A percentile compares a stretch with the other conserved stretches of the same genome.
Evolutionary conservation across 2,329 filamentous ascomycete species (phyloP).

Genomic region (Colletotrichum sp.): DNA sequence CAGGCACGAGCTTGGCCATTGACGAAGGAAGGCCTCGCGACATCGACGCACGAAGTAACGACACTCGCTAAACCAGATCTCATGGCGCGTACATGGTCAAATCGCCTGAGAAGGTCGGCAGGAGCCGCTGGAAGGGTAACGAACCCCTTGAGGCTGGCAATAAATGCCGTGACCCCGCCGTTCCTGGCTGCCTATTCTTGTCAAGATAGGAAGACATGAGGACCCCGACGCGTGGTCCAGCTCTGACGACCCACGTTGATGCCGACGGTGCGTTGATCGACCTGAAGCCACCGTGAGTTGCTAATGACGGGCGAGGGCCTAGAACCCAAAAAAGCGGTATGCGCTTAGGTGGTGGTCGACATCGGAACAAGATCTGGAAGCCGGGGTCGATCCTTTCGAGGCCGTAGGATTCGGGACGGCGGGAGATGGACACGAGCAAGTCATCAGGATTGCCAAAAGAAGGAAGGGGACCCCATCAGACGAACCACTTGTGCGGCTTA

Average conservation of each 20-base stretch:
- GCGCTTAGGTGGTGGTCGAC: not conserved
- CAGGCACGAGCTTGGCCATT: slow-evolving; percentile 5
- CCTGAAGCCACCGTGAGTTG: not conserved
- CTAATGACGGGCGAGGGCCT: not conserved
- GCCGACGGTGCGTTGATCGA: not conserved
- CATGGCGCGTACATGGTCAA: not conserved
- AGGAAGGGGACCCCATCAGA: not conserved
- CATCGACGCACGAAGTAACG: not conserved
- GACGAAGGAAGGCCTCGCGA: not conserved
- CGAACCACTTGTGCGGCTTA: not conserved
- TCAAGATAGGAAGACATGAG: not conserved
- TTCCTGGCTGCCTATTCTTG: not conserved
- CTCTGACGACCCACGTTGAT: not conserved
- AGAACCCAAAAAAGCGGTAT: not conserved
- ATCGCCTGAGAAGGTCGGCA: not conserved
- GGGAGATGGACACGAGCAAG: not conserved
- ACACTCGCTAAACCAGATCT: not conserved
- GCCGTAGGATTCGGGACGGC: not conserved
- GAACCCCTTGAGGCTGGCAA: not conserved
- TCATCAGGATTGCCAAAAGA: not conserved
- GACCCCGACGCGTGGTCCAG: not conserved
- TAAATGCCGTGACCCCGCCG: fast-evolving
- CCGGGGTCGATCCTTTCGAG: not conserved
- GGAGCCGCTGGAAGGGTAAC: not conserved
- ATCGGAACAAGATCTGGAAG: not conserved